Conservation (phyloP, 2,329 filamentous ascomycete genomes). For the Bipolaris sorokiniana region DNA sequence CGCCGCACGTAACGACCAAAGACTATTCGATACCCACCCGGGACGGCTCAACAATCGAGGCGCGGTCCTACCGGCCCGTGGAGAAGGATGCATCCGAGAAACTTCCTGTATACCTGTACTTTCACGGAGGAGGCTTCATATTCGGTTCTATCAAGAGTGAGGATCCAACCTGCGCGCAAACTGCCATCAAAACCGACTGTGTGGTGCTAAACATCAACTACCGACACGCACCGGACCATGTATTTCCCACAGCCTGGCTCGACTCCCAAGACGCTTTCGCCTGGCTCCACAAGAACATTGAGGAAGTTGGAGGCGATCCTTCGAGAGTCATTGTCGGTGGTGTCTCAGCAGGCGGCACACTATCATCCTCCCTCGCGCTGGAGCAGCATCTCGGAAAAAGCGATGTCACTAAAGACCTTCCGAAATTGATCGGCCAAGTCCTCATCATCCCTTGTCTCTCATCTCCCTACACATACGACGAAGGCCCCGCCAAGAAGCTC, state of each 20-base stretch:
- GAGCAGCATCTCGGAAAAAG: slow-evolving; percentile 54
- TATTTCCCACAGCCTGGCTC: slow-evolving; percentile 60
- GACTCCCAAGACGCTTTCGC: slow-evolving; percentile 62
- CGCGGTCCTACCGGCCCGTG: slow-evolving; percentile 56
- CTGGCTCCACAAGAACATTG: slow-evolving; percentile 59
- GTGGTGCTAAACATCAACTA: slow-evolving; percentile 64
- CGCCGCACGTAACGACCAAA: slow-evolving; percentile 27
- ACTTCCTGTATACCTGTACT: slow-evolving; percentile 57
- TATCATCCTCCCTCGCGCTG: slow-evolving; percentile 54
- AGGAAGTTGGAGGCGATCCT: slow-evolving; percentile 49
- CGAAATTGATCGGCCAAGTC: slow-evolving; percentile 56
- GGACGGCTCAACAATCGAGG: slow-evolving; percentile 55
- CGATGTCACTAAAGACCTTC: slow-evolving; percentile 32
- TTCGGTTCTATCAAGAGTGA: slow-evolving; percentile 62
- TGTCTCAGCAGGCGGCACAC: slow-evolving; percentile 59
- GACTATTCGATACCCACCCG: slow-evolving; percentile 50
- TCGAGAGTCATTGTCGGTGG: slow-evolving; percentile 58
- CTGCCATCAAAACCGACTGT: slow-evolving; percentile 52
- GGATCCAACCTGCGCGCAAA: slow-evolving; percentile 58
- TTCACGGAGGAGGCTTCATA: slow-evolving; percentile 63
- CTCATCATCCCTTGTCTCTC: slow-evolving; percentile 51
- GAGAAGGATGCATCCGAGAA: slow-evolving; percentile 38
- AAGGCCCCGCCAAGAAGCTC: slow-evolving; percentile 48
- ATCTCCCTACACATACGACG: slow-evolving; percentile 41
- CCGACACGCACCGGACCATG: slow-evolving; percentile 62